Evolutionary conservation across 2,329 filamentous ascomycete species (phyloP), one percentile per base, ranked within the genome.

Genomic region (Fusarium liriodendri): DNA sequence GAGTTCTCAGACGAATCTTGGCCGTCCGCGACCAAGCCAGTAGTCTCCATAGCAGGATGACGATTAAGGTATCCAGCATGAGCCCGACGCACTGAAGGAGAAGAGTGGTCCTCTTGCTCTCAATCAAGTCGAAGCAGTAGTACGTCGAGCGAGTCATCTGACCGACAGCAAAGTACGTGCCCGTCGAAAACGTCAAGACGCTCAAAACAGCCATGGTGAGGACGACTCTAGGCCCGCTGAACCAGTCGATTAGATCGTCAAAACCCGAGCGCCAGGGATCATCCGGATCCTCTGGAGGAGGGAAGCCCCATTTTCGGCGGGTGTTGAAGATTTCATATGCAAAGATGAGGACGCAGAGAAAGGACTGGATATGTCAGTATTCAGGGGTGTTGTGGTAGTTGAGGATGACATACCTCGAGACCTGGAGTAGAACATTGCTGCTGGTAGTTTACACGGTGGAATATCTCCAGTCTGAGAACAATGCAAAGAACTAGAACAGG

Each of bases 371-470:
- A 37, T 70, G 65, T 72, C 11, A 76, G 60, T n/a, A 9, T 60
- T 50, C 5, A 50, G 7, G 35, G 42, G 18, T 38, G n/a, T 32
- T 14, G 59, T 16, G 32, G 16, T 6, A 16, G 14, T 40, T n/a
- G 16, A 25, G 33, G 38, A 5, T 16, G 33, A 37, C 76, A 69
- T 71, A 83, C 87, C 83, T 89, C 87, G 18, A 89, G 73, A 4
- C 88, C 88, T 22, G 85, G 81, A 14, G 79, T 81, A 8, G 87
- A 83, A 75, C 89, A 90, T 78, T 89, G 87, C 38, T 88, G 83
- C 67, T 86, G 83, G 29, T 80, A 79, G 16, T 85, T 83, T 2
- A 88, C 84, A 35, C 79, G 80, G 61, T 88, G 83, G 38, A 87
- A 85, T 3, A 87, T 77, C 68, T 89, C 86, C 18, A 89, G 76